Conservation (phyloP, 257 asterid genomes). For the Solanum bulbocastanum region DNA sequence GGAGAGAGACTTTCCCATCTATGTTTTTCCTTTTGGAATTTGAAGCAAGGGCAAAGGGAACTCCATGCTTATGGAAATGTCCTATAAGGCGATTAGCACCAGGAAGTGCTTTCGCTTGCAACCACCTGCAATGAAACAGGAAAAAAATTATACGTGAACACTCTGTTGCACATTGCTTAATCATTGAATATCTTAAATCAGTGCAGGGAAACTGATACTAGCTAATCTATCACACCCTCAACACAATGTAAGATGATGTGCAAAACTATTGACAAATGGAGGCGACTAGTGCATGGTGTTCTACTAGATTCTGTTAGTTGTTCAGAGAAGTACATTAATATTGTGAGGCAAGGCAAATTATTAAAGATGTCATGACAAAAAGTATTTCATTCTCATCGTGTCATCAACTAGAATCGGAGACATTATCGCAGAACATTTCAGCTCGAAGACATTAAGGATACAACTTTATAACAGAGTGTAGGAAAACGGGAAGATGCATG, state of each 20-base stretch:
- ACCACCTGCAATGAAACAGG: conserved; percentile 46
- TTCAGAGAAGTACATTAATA: background rate
- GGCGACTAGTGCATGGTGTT: background rate
- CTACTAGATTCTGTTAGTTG: background rate
- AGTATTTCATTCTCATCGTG: background rate
- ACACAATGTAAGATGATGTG: background rate
- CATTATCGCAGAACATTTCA: background rate
- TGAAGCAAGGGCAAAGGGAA: conserved; percentile 79
- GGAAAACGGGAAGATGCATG: background rate
- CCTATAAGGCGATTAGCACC: conserved; percentile 76
- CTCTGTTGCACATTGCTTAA: background rate
- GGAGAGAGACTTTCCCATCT: conserved; percentile 53
- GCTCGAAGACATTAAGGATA: background rate
- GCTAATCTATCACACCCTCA: background rate
- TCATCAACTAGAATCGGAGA: background rate
- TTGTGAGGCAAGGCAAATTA: background rate
- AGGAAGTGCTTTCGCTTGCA: conserved; percentile 66
- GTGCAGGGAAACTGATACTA: background rate
- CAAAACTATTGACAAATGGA: background rate
- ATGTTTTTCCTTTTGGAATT: conserved; percentile 52
- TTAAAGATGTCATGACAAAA: background rate
- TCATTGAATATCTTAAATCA: background rate
- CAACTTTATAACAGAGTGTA: background rate
- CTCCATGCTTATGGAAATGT: conserved; percentile 58
- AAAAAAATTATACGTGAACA: background rate